Evolutionary conservation across 768 basidiomycete genomes (phyloP).

Genomic region (Steccherinum ochraceum): DNA sequence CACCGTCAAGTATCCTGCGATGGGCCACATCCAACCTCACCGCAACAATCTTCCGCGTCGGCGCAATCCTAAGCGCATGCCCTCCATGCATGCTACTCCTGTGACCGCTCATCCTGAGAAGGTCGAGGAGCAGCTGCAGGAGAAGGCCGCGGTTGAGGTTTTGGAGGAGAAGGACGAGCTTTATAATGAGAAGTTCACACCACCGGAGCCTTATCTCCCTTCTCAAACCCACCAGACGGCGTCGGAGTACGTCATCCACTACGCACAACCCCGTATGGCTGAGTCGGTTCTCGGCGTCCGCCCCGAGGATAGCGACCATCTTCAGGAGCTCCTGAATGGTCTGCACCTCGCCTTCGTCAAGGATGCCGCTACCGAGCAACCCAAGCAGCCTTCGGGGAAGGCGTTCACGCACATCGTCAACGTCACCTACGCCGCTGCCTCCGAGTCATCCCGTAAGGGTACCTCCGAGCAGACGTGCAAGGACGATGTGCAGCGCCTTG

Average conservation of each 20-base stretch:
- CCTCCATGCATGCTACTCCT: no score
- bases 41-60: constrained; percentile 16
- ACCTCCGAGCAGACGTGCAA: constrained; percentile 1
- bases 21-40: constrained; percentile 19
- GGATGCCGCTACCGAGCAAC: constrained; percentile 1
- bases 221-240: no score
- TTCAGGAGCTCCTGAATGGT: constrained; percentile 19
- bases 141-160: constrained; percentile 2
- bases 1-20: constrained; percentile 4
- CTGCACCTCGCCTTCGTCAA: constrained; percentile 18
- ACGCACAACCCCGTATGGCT: constrained; percentile 1
- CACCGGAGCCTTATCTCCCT: no score
- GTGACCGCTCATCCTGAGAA: no score
- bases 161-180: neutral
- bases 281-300: no score
- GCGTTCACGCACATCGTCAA: constrained; percentile 22
- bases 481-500: constrained; percentile 11
- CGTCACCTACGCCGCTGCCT: constrained; percentile 6
- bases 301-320: constrained; percentile 7
- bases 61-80: constrained; percentile 2
- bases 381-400: constrained; percentile 5
- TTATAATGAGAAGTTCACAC: neutral
- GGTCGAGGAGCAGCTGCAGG: neutral
- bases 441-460: neutral
- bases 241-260: constrained; percentile 4